Base-by-base conservation (phyloP, 192 early-diverging fungal species). In the Pilaira anomala region DNA sequence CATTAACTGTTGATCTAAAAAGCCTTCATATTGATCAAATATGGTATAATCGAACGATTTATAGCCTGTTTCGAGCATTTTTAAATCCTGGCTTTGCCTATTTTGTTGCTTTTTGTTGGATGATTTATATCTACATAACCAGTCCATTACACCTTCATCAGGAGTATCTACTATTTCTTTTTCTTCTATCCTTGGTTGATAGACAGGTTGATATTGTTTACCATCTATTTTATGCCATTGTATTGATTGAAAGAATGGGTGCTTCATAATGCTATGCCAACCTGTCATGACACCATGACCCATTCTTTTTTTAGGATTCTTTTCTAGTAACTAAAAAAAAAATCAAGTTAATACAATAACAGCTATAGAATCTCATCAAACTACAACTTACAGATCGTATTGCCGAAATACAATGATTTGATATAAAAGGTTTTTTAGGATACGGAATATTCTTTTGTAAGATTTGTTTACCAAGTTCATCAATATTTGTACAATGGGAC, bases 31-130 rank as follows among this genome's bases (percentile, higher is more conserved):
- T 55, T 77, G 76, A 51, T 94, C 90, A 69, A 86, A 91, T 50
- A 93, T 85, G 40, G 85, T 83, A 62, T 84, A 94, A 71, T 94
- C 92, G 76, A 92, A 96, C 3, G 81, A 66, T 40, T 83, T 80
- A 71, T 93, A 96, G 39, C 83, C 70, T 16, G 79, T 83, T 57
- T 88, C 77, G 29, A 96, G 87, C 36, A 81, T 68, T 41, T 85
- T 78, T 74, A 92, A 81, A 67, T 91, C 89, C 65, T 62, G 45
- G 56, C 56, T 42, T 36, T 39, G 42, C 24, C 21, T 12, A 13
- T 46, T 28, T 3, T 13, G 8, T 36, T 39, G 42, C 24, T 14
- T 12, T 16, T 46, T 28, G 1, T 13, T 3, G 11, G 5, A 9
- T 36, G 33, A 36, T 36, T 36, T 36, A 19, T 18, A n/a, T 41